Evolutionary conservation across 1,284 basidiomycete genomes (phyloP).

Genomic region (Apiotrichum brassicae): DNA sequence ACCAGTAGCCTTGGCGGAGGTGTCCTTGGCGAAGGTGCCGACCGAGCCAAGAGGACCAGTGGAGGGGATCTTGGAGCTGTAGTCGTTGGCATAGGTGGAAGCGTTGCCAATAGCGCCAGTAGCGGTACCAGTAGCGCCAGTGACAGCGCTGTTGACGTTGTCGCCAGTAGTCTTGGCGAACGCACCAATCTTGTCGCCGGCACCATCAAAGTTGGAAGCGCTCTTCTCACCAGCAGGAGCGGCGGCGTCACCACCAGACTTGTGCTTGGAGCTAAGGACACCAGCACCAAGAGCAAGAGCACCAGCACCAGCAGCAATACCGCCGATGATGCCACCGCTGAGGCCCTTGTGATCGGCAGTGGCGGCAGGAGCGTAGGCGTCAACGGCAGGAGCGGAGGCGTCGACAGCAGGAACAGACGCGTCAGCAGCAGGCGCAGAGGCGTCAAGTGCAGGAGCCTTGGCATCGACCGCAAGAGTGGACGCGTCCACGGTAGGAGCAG

Average conservation of each 20-base stretch:
- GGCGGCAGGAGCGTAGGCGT: background rate
- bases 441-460: too few relatives aligned
- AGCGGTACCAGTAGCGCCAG: background rate
- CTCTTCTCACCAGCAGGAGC: too few relatives aligned
- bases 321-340: background rate
- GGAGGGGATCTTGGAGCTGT: conserved; percentile 1
- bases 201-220: conserved; percentile 1
- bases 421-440: too few relatives aligned
- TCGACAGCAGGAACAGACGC: background rate
- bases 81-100: conserved; percentile 1
- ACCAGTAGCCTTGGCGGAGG: conserved; percentile 6
- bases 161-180: conserved; percentile 4
- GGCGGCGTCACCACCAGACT: conserved; percentile 3
- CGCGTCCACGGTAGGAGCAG: background rate
- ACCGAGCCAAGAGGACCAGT: background rate
- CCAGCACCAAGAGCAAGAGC: background rate
- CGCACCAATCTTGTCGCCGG: background rate
- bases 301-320: background rate
- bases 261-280: background rate
- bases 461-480: background rate
- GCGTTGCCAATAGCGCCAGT: conserved; percentile 1
- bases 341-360: background rate
- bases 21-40: conserved; percentile 1
- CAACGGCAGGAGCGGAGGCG: background rate
- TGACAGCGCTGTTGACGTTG: background rate